Conservation (phyloP, 176 grass and related monocot genomes). For the Metroxylon sagu region DNA sequence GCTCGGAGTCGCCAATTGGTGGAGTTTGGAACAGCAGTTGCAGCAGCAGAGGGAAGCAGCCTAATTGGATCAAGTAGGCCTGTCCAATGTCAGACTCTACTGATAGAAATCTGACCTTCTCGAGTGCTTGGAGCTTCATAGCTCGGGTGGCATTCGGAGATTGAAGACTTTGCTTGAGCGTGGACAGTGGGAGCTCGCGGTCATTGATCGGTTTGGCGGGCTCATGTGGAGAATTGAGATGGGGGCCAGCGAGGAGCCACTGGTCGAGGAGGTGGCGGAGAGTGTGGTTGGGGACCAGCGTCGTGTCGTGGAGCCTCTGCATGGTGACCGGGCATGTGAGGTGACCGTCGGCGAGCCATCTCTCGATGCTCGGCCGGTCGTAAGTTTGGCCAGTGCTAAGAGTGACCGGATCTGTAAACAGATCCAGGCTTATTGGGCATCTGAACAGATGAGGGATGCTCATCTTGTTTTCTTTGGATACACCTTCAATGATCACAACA, state of each 20-base stretch:
- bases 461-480: constrained; percentile 25
- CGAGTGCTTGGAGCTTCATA: constrained; percentile 34
- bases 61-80: constrained; percentile 64
- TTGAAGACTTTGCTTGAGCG: constrained; percentile 35
- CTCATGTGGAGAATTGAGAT: constrained; percentile 6
- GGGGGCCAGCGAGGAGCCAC: constrained; percentile 42
- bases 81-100: constrained; percentile 67
- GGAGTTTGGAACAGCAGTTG: constrained; percentile 48
- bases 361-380: constrained; percentile 69
- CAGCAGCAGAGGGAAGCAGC: constrained; percentile 56
- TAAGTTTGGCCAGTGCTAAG: constrained; percentile 89
- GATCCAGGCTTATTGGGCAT: constrained; percentile 91
- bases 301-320: constrained; percentile 57
- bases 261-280: constrained; percentile 76
- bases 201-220: neutral
- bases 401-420: constrained; percentile 84
- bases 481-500: no score
- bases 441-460: constrained; percentile 84
- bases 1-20: neutral
- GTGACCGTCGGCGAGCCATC: constrained; percentile 83
- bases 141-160: neutral
- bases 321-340: constrained; percentile 94
- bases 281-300: constrained; percentile 78
- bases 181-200: constrained; percentile 41
- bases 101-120: constrained; percentile 36